phyloP scores from a whole-genome alignment of 1,139 yeast genomes.

The Neolecta irregularis region DNA sequence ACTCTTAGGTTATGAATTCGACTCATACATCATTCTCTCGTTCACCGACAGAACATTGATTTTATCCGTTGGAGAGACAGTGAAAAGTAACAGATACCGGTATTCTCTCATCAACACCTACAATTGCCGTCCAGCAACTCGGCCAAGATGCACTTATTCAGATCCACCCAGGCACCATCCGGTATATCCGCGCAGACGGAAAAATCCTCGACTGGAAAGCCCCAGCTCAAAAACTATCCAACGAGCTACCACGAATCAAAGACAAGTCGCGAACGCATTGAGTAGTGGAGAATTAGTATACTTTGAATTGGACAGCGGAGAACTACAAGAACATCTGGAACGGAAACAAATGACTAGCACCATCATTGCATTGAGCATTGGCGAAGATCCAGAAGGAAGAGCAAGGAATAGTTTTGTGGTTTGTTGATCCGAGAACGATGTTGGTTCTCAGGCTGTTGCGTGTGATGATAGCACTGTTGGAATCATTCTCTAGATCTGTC shows the following conservation, averaged over 20 bases:
- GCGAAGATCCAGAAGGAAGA: conserved; percentile 35
- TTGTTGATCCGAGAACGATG: background rate
- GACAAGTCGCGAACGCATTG: conserved; percentile 55
- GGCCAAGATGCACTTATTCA: conserved; percentile 55
- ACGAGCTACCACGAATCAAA: conserved; percentile 44
- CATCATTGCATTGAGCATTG: conserved; percentile 42
- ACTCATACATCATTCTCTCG: conserved; percentile 52
- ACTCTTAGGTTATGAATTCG: no score
- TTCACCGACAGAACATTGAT: conserved; percentile 58
- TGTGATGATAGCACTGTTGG: conserved; percentile 57
- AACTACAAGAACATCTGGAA: conserved; percentile 55
- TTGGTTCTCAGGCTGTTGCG: conserved; percentile 36
- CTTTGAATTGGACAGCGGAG: conserved; percentile 51
- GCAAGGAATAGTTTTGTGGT: conserved; percentile 38
- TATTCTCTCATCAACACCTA: conserved; percentile 39
- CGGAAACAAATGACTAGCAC: conserved; percentile 40
- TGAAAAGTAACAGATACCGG: conserved; percentile 56
- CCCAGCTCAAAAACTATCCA: conserved; percentile 57
- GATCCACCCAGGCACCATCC: conserved; percentile 55
- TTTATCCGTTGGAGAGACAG: conserved; percentile 61
- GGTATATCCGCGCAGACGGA: conserved; percentile 36
- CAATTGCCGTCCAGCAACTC: conserved; percentile 56
- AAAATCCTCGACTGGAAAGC: conserved; percentile 59
- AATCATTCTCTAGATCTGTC: conserved; percentile 51
- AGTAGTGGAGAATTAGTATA: conserved; percentile 65